Percentiles rank a stretch among this genome's conserved stretches.
Evolutionary conservation across 495 filamentous ascomycete species (phyloP).

Genomic region (Massariosphaeria phaeospora): DNA sequence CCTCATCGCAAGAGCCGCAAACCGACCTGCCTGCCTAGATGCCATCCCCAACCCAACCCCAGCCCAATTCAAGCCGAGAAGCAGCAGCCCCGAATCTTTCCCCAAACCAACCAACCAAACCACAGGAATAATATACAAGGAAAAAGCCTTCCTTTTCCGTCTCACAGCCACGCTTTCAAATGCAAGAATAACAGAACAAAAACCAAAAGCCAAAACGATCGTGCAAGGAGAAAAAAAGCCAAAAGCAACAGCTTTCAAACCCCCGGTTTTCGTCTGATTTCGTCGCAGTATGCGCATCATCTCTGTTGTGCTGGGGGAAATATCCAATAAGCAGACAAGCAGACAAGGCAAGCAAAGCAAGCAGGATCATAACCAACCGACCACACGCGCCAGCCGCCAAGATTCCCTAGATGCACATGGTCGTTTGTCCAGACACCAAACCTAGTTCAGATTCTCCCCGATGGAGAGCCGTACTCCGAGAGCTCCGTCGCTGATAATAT

Average conservation of each 20-base stretch:
- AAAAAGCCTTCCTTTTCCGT: no score
- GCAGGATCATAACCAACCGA: neutral
- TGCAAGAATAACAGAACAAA: neutral
- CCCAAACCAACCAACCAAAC: no score
- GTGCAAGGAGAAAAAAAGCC: neutral
- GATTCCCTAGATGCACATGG: conserved; percentile 2
- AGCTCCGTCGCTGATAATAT: conserved; percentile 23
- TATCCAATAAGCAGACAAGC: conserved; percentile 1
- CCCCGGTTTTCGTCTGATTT: conserved; percentile 2
- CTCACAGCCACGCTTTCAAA: neutral
- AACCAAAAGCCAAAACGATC: neutral
- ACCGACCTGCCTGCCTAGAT: neutral
- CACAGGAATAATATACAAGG: conserved; percentile 5
- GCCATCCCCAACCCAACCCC: no score
- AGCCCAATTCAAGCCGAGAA: no score
- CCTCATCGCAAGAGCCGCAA: no score
- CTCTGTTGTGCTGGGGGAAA: neutral
- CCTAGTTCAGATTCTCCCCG: conserved; percentile 1
- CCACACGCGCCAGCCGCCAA: no score
- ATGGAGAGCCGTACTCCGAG: conserved; percentile 3
- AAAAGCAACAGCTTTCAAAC: neutral
- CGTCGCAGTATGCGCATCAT: conserved; percentile 1
- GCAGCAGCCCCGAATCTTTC: no score
- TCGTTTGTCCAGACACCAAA: conserved; percentile 9
- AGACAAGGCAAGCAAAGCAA: no score